phyloP scores from a whole-genome alignment of 768 basidiomycete species.

The Suillus hirtellus region DNA sequence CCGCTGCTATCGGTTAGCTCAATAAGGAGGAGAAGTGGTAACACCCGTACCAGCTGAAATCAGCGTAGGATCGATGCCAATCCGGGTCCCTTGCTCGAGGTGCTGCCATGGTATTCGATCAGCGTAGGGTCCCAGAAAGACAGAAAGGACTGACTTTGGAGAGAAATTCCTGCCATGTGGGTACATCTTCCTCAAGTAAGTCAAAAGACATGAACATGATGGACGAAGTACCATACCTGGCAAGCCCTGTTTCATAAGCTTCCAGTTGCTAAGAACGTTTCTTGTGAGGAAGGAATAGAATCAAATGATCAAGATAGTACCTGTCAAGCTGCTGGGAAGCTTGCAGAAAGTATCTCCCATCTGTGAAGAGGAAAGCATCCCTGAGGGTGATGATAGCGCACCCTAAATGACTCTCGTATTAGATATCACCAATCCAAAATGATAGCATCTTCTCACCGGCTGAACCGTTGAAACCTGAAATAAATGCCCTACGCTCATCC shows the following conservation, averaged over 20 bases:
- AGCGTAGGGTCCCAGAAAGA: conserved; percentile 8
- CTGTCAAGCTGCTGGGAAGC: conserved; percentile 86
- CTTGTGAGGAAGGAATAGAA: neutral
- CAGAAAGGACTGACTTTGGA: conserved; percentile 50
- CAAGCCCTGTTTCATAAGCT: conserved; percentile 87
- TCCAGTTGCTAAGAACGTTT: conserved; percentile 70
- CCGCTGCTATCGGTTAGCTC: conserved; percentile 40
- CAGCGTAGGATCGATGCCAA: conserved; percentile 83
- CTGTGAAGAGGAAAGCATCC: conserved; percentile 85
- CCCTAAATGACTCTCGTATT: conserved; percentile 43
- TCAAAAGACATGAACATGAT: conserved; percentile 15
- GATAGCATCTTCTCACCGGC: conserved; percentile 58
- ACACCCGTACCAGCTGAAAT: conserved; percentile 56
- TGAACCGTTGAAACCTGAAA: conserved; percentile 93
- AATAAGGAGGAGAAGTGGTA: neutral
- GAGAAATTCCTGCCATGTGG: conserved; percentile 88
- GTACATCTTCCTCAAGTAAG: conserved; percentile 59
- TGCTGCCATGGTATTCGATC: conserved; percentile 41
- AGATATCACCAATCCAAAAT: neutral
- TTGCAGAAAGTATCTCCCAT: conserved; percentile 94
- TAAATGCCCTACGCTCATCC: conserved; percentile 82
- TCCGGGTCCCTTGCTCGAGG: conserved; percentile 57
- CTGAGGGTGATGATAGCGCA: conserved; percentile 74
- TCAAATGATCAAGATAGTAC: conserved; percentile 40
- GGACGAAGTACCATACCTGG: conserved; percentile 49